Percentiles rank a stretch among this genome's conserved stretches.
phyloP scores from a whole-genome alignment of 768 basidiomycete species.

The Suillus plorans region DNA sequence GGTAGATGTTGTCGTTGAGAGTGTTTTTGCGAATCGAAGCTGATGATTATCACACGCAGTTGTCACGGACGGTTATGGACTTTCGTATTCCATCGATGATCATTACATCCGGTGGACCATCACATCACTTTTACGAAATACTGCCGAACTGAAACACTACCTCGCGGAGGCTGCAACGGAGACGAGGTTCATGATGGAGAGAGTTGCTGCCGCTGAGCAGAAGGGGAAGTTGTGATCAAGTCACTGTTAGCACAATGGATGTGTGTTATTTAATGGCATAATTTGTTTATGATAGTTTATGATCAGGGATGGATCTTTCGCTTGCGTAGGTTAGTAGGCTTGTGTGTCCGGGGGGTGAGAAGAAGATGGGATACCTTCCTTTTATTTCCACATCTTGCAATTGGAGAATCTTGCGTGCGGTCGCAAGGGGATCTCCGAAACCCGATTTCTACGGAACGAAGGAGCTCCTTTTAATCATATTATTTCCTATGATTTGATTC shows the following conservation, averaged over 20 bases:
- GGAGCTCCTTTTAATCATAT: conserved; percentile 5
- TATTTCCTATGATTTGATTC: conserved; percentile 1
- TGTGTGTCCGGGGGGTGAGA: not conserved
- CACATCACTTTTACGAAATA: conserved; percentile 62
- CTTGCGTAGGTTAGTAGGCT: not conserved
- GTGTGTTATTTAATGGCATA: conserved; percentile 9
- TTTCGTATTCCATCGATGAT: conserved; percentile 88
- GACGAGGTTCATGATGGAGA: conserved; percentile 72
- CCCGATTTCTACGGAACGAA: conserved; percentile 7
- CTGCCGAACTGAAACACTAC: conserved; percentile 61
- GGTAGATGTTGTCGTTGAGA: conserved; percentile 44
- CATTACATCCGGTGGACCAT: conserved; percentile 89
- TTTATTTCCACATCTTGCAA: not conserved
- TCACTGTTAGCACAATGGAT: not conserved
- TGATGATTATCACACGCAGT: conserved; percentile 46
- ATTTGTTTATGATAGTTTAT: not conserved
- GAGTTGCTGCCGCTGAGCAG: conserved; percentile 47
- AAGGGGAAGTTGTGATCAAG: conserved; percentile 32
- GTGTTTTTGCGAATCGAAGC: not conserved
- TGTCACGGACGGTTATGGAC: conserved; percentile 87
- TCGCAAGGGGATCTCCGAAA: conserved; percentile 6
- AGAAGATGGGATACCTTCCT: conserved; percentile 1
- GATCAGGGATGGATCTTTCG: not conserved
- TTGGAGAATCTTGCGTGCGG: conserved; percentile 4
- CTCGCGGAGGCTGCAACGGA: conserved; percentile 82